Conservation (phyloP, 2,329 filamentous ascomycete species). For the Diaporthe citri region DNA sequence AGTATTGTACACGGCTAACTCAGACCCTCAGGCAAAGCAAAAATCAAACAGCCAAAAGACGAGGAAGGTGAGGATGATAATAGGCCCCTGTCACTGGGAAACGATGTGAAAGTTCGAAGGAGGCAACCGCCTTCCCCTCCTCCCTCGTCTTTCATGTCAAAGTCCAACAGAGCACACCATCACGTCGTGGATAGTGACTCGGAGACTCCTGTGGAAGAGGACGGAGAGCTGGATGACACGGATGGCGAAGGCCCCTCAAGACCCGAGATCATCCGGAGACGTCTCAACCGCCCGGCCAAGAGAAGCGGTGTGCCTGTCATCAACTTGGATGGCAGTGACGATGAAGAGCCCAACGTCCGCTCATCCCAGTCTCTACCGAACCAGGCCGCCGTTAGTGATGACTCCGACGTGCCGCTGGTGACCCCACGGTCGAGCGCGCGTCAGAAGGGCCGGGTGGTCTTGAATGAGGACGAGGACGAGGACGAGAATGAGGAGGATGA, state of each 20-base stretch:
- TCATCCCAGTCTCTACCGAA: constrained; percentile 39
- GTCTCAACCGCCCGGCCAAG: constrained; percentile 14
- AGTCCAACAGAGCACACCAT: constrained; percentile 4
- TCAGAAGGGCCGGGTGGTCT: constrained; percentile 10
- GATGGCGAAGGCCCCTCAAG: constrained; percentile 37
- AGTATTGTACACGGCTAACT: background rate
- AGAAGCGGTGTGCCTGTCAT: background rate
- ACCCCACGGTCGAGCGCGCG: constrained; percentile 36
- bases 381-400: constrained; percentile 32
- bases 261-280: constrained; percentile 28
- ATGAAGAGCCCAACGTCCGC: constrained; percentile 25
- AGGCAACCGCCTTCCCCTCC: constrained; percentile 13
- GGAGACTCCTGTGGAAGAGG: constrained; percentile 38
- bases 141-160: constrained; percentile 33
- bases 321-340: constrained; percentile 28
- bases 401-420: constrained; percentile 35
- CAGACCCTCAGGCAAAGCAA: background rate
- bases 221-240: constrained; percentile 22
- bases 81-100: background rate
- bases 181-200: constrained; percentile 35
- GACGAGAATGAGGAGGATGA: constrained; percentile 35
- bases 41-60: background rate
- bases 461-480: constrained; percentile 29
- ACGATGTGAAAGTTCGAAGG: background rate
- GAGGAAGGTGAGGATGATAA: constrained; percentile 37